phyloP scores from a whole-genome alignment of 2,329 filamentous ascomycete genomes.

The Aspergillus alliaceus region DNA sequence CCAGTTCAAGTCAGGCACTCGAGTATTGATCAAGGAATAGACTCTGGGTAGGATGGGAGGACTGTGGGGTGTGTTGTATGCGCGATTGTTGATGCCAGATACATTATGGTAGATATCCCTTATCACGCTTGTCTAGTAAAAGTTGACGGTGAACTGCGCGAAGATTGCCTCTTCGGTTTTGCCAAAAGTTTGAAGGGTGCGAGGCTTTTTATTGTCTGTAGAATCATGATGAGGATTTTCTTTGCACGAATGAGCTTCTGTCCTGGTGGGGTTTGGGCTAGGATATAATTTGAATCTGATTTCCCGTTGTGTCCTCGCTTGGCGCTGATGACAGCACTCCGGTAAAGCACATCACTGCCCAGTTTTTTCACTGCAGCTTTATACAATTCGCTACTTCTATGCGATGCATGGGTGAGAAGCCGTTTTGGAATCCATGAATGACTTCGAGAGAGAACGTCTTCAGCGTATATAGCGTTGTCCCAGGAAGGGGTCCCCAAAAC shows the following conservation, averaged over 20 bases:
- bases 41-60: neutral
- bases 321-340: neutral
- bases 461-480: neutral
- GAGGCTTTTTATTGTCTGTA: neutral
- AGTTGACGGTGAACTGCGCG: neutral
- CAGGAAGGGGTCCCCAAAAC: neutral
- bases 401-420: neutral
- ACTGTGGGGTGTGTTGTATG: neutral
- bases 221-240: neutral
- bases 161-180: neutral
- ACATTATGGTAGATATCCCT: neutral
- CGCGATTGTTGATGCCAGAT: neutral
- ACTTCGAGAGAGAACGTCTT: neutral
- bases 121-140: neutral
- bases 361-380: neutral
- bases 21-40: neutral
- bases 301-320: neutral
- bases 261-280: neutral
- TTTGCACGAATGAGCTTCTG: neutral
- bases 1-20: neutral
- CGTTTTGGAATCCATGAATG: neutral
- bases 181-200: neutral
- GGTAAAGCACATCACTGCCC: neutral
- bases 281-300: neutral
- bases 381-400: neutral